phyloP scores from a whole-genome alignment of 306 rosid species.

The Trifolium fragiferum region DNA sequence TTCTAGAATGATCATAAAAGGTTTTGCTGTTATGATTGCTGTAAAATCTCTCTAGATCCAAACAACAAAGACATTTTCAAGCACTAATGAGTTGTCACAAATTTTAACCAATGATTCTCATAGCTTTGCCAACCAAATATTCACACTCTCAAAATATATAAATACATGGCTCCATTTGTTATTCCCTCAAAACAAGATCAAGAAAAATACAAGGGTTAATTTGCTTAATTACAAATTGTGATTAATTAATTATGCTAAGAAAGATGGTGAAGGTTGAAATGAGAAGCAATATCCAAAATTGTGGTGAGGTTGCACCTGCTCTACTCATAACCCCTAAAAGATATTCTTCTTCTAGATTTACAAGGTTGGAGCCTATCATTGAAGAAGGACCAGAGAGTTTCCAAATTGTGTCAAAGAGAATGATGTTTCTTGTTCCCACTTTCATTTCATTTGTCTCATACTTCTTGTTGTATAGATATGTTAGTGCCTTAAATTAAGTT shows the following conservation, averaged over 20 bases:
- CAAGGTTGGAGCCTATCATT: constrained; percentile 65
- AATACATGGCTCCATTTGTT: background rate
- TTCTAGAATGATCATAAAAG: background rate
- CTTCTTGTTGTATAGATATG: constrained; percentile 50
- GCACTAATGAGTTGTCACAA: background rate
- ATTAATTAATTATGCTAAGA: background rate
- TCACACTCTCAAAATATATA: background rate
- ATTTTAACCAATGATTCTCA: background rate
- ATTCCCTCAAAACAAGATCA: background rate
- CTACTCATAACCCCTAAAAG: constrained; percentile 44
- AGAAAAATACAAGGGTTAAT: background rate
- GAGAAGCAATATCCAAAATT: constrained; percentile 41
- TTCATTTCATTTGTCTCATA: constrained; percentile 55
- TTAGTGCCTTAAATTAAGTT: constrained; percentile 10
- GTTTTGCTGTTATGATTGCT: background rate
- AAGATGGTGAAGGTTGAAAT: constrained; percentile 40
- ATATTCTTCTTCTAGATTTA: constrained; percentile 17
- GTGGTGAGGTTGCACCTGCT: constrained; percentile 70
- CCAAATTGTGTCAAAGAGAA: constrained; percentile 47
- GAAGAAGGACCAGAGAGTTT: constrained; percentile 56
- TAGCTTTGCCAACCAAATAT: background rate
- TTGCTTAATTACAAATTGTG: background rate
- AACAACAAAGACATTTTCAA: background rate
- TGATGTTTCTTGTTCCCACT: constrained; percentile 59
- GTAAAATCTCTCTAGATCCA: background rate